Percentiles rank a stretch among this genome's conserved stretches.
These are phyloP conservation scores for Fusarium xyrophilum DNA, from an alignment of 2,329 filamentous ascomycete genomes.

Conservation along the genomic window DNA sequence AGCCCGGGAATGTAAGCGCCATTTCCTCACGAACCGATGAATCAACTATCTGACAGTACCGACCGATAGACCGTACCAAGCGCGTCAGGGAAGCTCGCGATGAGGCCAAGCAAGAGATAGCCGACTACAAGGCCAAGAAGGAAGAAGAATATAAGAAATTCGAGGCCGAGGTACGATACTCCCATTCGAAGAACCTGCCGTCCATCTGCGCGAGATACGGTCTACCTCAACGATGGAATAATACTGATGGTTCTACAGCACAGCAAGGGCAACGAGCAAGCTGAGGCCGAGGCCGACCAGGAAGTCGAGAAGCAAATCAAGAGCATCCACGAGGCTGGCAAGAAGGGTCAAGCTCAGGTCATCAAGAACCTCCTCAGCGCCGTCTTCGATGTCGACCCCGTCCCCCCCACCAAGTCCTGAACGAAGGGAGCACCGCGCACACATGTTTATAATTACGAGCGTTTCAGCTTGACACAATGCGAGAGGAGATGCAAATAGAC, in stretches of 20 bases:
- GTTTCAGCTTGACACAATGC: constrained; percentile 14
- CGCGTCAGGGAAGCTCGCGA: constrained; percentile 94
- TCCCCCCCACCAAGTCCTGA: constrained; percentile 52
- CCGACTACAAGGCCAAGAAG: constrained; percentile 87
- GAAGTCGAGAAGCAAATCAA: constrained; percentile 80
- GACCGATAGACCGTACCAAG: constrained; percentile 74
- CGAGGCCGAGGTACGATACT: constrained; percentile 69
- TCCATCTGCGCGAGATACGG: background rate
- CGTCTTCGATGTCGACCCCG: constrained; percentile 84
- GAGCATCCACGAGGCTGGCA: constrained; percentile 80
- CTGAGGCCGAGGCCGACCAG: constrained; percentile 80
- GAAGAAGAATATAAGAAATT: constrained; percentile 96
- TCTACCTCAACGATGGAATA: background rate
- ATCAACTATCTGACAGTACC: background rate
- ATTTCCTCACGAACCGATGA: constrained; percentile 5
- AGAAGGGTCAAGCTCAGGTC: constrained; percentile 80
- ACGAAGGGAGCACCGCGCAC: background rate
- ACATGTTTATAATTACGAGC: constrained; percentile 25
- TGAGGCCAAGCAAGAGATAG: constrained; percentile 97
- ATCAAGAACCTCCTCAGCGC: constrained; percentile 82
- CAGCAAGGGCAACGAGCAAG: constrained; percentile 83
- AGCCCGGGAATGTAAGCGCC: constrained; percentile 87
- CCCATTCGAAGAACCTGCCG: too few species aligned
- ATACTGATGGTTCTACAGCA: constrained; percentile 64
- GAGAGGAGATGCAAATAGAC: constrained; percentile 15